These are phyloP conservation scores for Penicillium sp. DNA, from an alignment of 2,329 filamentous ascomycete species.

Conservation along the genomic window DNA sequence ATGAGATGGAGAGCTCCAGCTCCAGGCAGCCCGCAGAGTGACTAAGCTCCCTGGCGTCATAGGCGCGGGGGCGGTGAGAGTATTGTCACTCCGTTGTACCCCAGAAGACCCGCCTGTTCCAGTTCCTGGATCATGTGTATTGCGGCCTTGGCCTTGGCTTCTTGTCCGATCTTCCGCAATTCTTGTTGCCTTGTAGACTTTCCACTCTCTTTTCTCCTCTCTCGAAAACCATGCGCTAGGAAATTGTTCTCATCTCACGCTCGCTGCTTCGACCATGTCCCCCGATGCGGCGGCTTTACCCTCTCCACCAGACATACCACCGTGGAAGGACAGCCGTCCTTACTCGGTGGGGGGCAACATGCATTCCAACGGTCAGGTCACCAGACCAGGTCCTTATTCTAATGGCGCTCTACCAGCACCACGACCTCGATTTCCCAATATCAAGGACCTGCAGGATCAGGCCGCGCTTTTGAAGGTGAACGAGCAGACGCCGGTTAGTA, in stretches of 20 bases:
- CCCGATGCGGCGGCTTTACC: constrained; percentile 44
- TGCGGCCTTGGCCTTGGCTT: neutral
- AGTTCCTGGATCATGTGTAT: constrained; percentile 22
- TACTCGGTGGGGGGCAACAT: constrained; percentile 35
- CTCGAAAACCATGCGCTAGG: constrained; percentile 33
- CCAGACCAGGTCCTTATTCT: constrained; percentile 30
- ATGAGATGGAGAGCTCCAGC: constrained; percentile 27
- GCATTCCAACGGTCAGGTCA: constrained; percentile 33
- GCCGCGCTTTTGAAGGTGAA: constrained; percentile 40
- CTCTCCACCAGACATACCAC: constrained; percentile 39
- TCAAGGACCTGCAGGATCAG: constrained; percentile 47
- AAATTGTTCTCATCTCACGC: constrained; percentile 6
- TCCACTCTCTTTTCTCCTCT: neutral
- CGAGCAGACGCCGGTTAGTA: constrained; percentile 39
- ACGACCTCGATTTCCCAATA: constrained; percentile 41
- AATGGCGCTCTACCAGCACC: constrained; percentile 29
- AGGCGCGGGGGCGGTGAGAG: constrained; percentile 39
- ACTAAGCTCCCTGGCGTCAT: constrained; percentile 42
- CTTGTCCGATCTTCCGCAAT: constrained; percentile 10
- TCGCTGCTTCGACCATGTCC: constrained; percentile 40
- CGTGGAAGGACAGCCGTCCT: constrained; percentile 37
- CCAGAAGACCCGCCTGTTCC: constrained; percentile 27
- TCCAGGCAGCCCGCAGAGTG: constrained; percentile 26
- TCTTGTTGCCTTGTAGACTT: constrained; percentile 12
- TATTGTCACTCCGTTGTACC: constrained; percentile 28